Evolutionary conservation across 2,329 filamentous ascomycete species (phyloP).

Genomic region (Xylaria sp.): DNA sequence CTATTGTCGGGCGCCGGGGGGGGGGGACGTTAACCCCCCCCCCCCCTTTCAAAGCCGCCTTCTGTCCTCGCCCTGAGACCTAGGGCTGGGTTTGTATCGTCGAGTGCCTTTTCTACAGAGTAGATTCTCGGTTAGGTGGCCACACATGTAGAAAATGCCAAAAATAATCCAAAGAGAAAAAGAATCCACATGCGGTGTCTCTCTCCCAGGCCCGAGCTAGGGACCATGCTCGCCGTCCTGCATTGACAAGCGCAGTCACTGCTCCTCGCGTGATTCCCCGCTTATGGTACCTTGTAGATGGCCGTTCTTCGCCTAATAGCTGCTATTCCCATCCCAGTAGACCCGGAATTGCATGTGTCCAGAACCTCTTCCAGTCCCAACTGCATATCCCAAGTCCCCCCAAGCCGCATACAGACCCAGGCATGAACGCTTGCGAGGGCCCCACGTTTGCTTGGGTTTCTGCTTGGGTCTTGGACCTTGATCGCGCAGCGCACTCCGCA

Average conservation of each 20-base stretch:
- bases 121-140: constrained; percentile 3
- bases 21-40: not conserved
- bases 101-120: constrained; percentile 1
- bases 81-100: constrained; percentile 11
- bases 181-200: not conserved
- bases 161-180: no score
- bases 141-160: not conserved
- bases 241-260: constrained; percentile 23
- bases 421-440: constrained; percentile 12
- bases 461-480: not conserved
- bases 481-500: constrained; percentile 20
- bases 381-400: constrained; percentile 7
- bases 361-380: not conserved
- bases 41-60: constrained; percentile 10
- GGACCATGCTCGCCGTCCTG: constrained; percentile 15
- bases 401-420: constrained; percentile 9
- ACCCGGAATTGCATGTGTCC: constrained; percentile 12
- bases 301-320: constrained; percentile 9
- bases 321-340: not conserved
- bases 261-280: constrained; percentile 31
- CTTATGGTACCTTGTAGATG: constrained; percentile 15
- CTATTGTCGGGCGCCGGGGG: not conserved
- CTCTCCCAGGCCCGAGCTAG: not conserved
- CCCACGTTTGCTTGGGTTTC: constrained; percentile 15
- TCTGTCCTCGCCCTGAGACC: constrained; percentile 1